A percentile compares a stretch with the other conserved stretches of the same genome.
Evolutionary conservation across 768 basidiomycete species (phyloP).

Genomic region (Amanita rubescens): DNA sequence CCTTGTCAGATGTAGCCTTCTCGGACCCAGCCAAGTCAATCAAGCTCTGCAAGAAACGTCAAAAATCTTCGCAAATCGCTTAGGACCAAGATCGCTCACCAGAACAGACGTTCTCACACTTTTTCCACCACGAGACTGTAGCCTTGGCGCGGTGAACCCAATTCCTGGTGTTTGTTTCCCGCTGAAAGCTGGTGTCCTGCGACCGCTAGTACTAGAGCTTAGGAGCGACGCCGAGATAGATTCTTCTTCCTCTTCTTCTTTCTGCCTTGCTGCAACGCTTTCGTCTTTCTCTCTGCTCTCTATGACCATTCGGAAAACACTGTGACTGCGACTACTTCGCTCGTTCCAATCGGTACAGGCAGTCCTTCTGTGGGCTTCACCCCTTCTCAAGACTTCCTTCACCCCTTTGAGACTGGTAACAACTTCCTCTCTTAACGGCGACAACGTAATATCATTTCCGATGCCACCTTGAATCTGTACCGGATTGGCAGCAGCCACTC

Average conservation of each 20-base stretch:
- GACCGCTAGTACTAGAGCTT: constrained; percentile 8
- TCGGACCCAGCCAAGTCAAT: constrained; percentile 98
- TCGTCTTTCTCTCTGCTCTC: constrained; percentile 73
- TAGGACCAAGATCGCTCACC: constrained; percentile 32
- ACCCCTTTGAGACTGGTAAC: constrained; percentile 88
- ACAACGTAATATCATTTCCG: constrained; percentile 51
- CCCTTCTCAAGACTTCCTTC: constrained; percentile 74
- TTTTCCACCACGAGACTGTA: constrained; percentile 73
- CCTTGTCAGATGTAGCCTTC: constrained; percentile 92
- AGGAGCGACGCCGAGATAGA: constrained; percentile 10
- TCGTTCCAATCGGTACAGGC: constrained; percentile 99
- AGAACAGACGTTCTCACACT: constrained; percentile 74
- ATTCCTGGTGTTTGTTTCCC: constrained; percentile 37
- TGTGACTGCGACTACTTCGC: constrained; percentile 88
- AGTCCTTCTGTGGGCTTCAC: constrained; percentile 82
- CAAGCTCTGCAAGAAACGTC: constrained; percentile 50
- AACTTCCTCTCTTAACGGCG: constrained; percentile 84
- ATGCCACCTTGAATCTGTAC: constrained; percentile 72
- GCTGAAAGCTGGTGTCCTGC: constrained; percentile 41
- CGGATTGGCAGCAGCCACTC: constrained; percentile 42
- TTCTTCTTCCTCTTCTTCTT: constrained; percentile 13
- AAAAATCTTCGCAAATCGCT: not conserved
- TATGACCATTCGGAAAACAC: constrained; percentile 88
- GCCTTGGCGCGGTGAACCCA: constrained; percentile 39
- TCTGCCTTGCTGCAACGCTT: constrained; percentile 20